These are phyloP conservation scores for Blastocystis sp. DNA, from an alignment of 352 stramenopile genomes.

Conservation along the genomic window DNA sequence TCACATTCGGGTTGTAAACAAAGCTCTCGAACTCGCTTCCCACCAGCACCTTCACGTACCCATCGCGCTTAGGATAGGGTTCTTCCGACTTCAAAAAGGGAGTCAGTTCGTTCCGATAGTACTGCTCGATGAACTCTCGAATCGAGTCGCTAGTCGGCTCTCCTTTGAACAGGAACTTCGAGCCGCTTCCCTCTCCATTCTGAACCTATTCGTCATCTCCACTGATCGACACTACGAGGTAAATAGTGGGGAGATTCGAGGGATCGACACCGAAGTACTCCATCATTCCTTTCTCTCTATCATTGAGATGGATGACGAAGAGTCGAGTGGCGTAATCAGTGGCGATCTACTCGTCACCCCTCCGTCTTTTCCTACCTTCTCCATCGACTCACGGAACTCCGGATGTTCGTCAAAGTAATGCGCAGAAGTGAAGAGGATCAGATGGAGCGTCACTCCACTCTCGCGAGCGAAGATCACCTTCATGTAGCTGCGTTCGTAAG, in stretches of 20 bases:
- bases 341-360: neutral
- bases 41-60: conserved; percentile 13
- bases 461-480: conserved; percentile 18
- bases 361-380: neutral
- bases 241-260: neutral
- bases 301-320: conserved; percentile 5
- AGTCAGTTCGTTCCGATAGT: conserved; percentile 4
- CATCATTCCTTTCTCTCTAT: neutral
- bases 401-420: conserved; percentile 4
- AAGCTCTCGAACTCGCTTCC: neutral
- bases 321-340: neutral
- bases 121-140: conserved; percentile 11
- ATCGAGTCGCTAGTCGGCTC: neutral
- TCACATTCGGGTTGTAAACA: neutral
- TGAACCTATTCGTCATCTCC: neutral
- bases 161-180: conserved; percentile 10
- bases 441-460: neutral
- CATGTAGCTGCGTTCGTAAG: neutral
- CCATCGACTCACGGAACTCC: neutral
- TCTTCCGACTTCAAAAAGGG: conserved; percentile 10
- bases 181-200: neutral
- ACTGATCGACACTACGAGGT: neutral
- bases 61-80: neutral
- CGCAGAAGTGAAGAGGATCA: neutral
- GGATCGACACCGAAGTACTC: conserved; percentile 7